Conservation (phyloP, 495 filamentous ascomycete genomes). For the Symbiotaphrina buchneri region DNA sequence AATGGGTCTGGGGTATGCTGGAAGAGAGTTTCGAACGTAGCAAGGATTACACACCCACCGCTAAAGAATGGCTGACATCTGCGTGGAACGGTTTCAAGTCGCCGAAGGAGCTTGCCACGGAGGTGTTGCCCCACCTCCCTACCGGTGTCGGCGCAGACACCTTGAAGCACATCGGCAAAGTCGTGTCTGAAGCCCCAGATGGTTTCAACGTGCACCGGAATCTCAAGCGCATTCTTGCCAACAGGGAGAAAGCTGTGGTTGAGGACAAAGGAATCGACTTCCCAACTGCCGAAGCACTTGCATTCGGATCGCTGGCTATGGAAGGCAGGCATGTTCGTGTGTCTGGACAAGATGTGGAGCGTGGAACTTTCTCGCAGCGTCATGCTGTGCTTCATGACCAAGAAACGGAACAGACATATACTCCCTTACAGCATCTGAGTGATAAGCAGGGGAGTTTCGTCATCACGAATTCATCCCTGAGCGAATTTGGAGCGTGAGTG, state of each 20-base stretch:
- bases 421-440: conserved; percentile 71
- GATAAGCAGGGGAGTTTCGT: conserved; percentile 83
- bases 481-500: conserved; percentile 68
- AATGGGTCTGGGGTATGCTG: conserved; percentile 99
- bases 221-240: conserved; percentile 83
- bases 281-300: conserved; percentile 90
- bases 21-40: conserved; percentile 90
- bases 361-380: conserved; percentile 97
- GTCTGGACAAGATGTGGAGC: conserved; percentile 96
- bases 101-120: conserved; percentile 87
- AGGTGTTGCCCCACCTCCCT: conserved; percentile 79
- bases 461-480: conserved; percentile 92
- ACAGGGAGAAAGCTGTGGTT: conserved; percentile 74
- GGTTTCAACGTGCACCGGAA: conserved; percentile 80
- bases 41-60: conserved; percentile 89
- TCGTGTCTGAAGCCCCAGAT: conserved; percentile 54
- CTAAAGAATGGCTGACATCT: conserved; percentile 95
- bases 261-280: conserved; percentile 94
- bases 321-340: conserved; percentile 95
- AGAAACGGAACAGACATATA: conserved; percentile 77
- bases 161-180: conserved; percentile 56
- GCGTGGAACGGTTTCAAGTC: conserved; percentile 99
- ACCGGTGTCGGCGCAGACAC: conserved; percentile 52
- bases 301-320: conserved; percentile 71
- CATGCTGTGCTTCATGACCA: conserved; percentile 96